Percentiles rank a stretch among this genome's conserved stretches.
Conservation (phyloP, 495 filamentous ascomycete species). For the Collariella sp. region DNA sequence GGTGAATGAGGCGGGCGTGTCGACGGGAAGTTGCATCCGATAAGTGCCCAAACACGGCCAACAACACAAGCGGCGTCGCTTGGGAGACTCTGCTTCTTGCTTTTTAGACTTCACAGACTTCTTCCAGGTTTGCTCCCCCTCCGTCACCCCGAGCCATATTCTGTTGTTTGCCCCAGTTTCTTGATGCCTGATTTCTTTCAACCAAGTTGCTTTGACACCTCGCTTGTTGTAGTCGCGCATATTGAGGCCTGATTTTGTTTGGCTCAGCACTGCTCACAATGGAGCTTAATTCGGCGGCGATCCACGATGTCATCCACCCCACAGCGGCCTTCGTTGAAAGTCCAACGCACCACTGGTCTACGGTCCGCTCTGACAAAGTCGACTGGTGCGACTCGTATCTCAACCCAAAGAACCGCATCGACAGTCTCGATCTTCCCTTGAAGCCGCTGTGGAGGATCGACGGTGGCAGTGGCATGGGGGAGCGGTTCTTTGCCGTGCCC, state of each 20-base stretch:
- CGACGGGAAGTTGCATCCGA: constrained; percentile 15
- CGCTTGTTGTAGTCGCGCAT: not conserved
- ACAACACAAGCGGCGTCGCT: not conserved
- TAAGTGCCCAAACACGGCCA: constrained; percentile 1
- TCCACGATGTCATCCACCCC: constrained; percentile 42
- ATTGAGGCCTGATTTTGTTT: not conserved
- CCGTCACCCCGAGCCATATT: too few species aligned
- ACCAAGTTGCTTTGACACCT: too few species aligned
- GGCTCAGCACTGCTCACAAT: constrained; percentile 19
- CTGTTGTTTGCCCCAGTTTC: too few species aligned
- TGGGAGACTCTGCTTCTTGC: not conserved
- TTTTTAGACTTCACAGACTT: not conserved
- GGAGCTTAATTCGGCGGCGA: constrained; percentile 35
- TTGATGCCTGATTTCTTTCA: too few species aligned
- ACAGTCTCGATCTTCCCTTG: constrained; percentile 36
- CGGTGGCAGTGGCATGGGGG: constrained; percentile 42
- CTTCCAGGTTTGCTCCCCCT: too few species aligned
- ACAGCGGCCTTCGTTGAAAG: constrained; percentile 36
- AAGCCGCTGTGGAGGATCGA: constrained; percentile 40
- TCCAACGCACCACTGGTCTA: not conserved
- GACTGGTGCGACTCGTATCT: constrained; percentile 35
- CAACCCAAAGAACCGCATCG: constrained; percentile 45
- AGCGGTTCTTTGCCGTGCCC: constrained; percentile 40
- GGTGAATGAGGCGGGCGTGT: not conserved
- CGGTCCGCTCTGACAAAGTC: not conserved